Evolutionary conservation across 2,329 filamentous ascomycete species (phyloP), one percentile per base, ranked within the genome.

Genomic region (Pseudogymnoascus sp.): DNA sequence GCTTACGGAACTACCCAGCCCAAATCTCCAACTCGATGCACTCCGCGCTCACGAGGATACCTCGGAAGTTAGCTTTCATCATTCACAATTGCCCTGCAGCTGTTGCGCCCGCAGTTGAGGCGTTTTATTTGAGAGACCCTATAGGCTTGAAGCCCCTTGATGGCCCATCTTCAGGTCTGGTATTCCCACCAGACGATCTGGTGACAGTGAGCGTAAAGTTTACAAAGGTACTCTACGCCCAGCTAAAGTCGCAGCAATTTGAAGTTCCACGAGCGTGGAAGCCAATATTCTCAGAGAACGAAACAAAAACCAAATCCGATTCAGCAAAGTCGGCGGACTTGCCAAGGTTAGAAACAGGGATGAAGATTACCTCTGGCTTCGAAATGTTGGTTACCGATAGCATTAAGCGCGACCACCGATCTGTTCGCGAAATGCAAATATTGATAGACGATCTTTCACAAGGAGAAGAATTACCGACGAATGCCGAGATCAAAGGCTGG

Each of bases 81-180:
- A 78, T 99, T 2, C 89, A 93, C 69, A 78, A 83, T 47, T 85
- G 87, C 21, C 90, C 93, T 0, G 83, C 87, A 15, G 87, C 89
- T 65, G 86, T 97, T 64, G 88, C 92, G 2, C 86, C 92, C 0
- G 92, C 91, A 1, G 84, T 93, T 2, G 96, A 99, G 75, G 87
- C 89, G 0, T 97, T 99, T 75, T 97, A 97, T 74, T 82, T 96
- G 13, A 87, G 95, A 66, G 93, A 97, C 71, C 88, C 91, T 0
- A 81, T 91, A 64, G 82, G 88, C 0, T 76, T 97, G 47, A 88
- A 87, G 63, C 84, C 87, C 0, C 78, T 96, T 3, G 78, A 87
- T 63, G 81, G 82, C 1, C 78, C 82, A 35, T 74, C 83, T 0
- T 76, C 74, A 0, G 74, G 77, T 0, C 78, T 92, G 1, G 72